These are phyloP conservation scores for Rhizopogon vinicolor DNA, from an alignment of 768 basidiomycete genomes.

Conservation along the genomic window DNA sequence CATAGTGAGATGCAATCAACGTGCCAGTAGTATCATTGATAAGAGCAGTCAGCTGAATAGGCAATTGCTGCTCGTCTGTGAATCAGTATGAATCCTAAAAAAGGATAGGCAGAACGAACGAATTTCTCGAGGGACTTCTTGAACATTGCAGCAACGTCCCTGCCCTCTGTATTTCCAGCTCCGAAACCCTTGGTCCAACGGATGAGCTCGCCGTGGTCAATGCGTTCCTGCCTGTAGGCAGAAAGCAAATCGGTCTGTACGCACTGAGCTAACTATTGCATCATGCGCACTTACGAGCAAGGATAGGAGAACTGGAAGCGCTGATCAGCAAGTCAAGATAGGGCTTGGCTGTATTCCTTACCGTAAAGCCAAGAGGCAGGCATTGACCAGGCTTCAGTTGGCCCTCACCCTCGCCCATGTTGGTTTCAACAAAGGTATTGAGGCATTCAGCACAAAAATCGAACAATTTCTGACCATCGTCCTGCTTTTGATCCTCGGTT, in stretches of 20 bases:
- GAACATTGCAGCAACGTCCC: constrained; percentile 94
- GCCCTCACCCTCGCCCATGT: constrained; percentile 49
- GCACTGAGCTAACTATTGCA: neutral
- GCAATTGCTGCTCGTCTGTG: constrained; percentile 56
- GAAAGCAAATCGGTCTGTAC: neutral
- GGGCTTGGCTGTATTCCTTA: constrained; percentile 35
- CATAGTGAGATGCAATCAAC: constrained; percentile 94
- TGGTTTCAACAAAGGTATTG: constrained; percentile 81
- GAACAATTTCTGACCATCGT: constrained; percentile 92
- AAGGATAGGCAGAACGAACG: constrained; percentile 32
- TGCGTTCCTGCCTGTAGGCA: constrained; percentile 71
- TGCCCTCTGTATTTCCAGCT: constrained; percentile 84
- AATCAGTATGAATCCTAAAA: neutral
- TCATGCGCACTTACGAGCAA: constrained; percentile 60
- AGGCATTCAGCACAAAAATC: constrained; percentile 97
- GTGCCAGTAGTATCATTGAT: constrained; percentile 99
- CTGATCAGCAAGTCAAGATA: constrained; percentile 5
- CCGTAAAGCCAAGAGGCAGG: constrained; percentile 91
- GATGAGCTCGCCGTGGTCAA: constrained; percentile 91
- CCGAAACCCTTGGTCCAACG: constrained; percentile 99
- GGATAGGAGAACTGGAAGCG: constrained; percentile 84
- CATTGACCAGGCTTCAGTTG: constrained; percentile 46
- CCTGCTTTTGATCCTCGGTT: constrained; percentile 96
- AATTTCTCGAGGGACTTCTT: constrained; percentile 70
- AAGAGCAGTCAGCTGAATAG: constrained; percentile 76